A percentile compares a stretch with the other conserved stretches of the same genome.
Conservation (phyloP, 1,284 basidiomycete species). For the Sanguinoderma infundibulare region DNA sequence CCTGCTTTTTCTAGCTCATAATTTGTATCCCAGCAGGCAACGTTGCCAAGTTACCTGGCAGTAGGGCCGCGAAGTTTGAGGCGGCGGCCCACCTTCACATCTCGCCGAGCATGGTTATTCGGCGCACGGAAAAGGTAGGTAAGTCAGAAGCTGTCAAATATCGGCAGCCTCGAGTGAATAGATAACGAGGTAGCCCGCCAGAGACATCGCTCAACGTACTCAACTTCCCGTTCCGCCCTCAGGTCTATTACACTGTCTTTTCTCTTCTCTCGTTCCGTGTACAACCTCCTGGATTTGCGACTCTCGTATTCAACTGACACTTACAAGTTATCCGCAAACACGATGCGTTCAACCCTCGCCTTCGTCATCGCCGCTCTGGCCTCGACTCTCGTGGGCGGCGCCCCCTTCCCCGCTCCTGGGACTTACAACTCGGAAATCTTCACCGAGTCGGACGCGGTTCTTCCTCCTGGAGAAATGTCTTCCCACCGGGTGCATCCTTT, state of each 20-base stretch:
- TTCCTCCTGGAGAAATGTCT: constrained; percentile 1
- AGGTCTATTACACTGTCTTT: constrained; percentile 1
- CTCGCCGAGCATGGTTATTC: constrained; percentile 9
- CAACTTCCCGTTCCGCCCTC: background rate
- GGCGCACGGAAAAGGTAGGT: constrained; percentile 11
- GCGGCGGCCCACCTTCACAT: background rate
- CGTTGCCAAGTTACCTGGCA: background rate
- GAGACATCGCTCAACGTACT: background rate
- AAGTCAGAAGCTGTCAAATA: constrained; percentile 9
- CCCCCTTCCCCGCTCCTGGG: constrained; percentile 21
- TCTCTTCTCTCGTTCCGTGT: constrained; percentile 5
- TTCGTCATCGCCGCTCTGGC: constrained; percentile 31
- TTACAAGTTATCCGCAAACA: constrained; percentile 9
- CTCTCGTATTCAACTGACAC: background rate
- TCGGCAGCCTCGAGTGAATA: constrained; percentile 15
- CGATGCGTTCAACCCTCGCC: constrained; percentile 34
- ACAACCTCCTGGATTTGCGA: constrained; percentile 6
- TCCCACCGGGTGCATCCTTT: constrained; percentile 7
- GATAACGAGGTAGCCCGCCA: background rate
- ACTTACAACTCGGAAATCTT: constrained; percentile 20
- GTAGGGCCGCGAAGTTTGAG: background rate
- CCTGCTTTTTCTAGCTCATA: constrained; percentile 7
- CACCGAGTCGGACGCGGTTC: constrained; percentile 3
- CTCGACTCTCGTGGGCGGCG: constrained; percentile 25
- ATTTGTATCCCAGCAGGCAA: background rate